Evolutionary conservation across 305 asterid species (phyloP), one percentile per base, ranked within the genome.

Genomic region (Lippia alba): DNA sequence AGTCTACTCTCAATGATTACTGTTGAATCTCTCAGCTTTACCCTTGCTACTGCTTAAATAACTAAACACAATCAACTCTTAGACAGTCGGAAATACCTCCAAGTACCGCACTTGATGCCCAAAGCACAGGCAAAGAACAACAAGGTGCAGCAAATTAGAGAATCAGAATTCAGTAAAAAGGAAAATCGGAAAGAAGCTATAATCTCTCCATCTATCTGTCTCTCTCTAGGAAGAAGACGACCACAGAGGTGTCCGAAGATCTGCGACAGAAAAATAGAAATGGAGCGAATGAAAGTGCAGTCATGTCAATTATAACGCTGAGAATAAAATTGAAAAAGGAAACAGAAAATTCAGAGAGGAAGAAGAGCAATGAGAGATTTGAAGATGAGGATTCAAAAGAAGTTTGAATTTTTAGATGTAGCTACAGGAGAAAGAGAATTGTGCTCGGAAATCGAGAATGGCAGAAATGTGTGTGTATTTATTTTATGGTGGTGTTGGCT

Each of bases 401-500:
- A 30, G 54, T 8, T 18, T 49, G 69, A 7, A 48, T 46, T 16
- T 69, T 15, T 56, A 69, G 67, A 36, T 61, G n/a, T n/a, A n/a
- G n/a, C n/a, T 24, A 15, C 34, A 46, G 67, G 41, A 54, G 67
- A 33, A 54, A 32, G 64, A n/a, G 58, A 17, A 30, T 33, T 62
- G 55, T 50, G 79, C 84, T 76, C 75, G 79, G 41, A 74, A 80
- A 71, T 63, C 84, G 81, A 77, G 69, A 80, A 72, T 68, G 76
- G 84, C 72, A 79, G 75, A 70, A 65, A 45, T 69, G 79, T 67
- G 49, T 44, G 45, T 41, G 48, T 55, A n/a, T 73, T 54, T n/a
- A 62, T 34, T 67, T 64, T 58, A 67, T 61, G 74, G 53, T 49
- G 76, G 66, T 30, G 69, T 56, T 64, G 68, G 54, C 44, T 57